phyloP scores from a whole-genome alignment of 2,329 filamentous ascomycete genomes.

The Nectriaceae sp. region DNA sequence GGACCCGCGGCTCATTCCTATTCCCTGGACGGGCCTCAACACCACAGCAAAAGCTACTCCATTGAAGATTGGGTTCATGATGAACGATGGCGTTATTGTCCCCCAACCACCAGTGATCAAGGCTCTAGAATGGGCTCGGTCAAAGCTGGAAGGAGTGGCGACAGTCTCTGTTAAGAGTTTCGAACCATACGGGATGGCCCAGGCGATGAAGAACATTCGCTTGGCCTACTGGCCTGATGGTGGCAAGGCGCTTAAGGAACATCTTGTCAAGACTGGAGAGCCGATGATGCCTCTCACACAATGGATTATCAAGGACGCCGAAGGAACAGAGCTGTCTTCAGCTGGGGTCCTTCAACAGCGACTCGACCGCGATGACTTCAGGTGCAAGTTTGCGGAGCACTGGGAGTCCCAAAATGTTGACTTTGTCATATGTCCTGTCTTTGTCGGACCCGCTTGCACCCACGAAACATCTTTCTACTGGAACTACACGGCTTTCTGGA shows the following conservation, averaged over 20 bases:
- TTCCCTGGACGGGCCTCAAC: slow-evolving; percentile 29
- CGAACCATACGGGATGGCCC: slow-evolving; percentile 5
- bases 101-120: slow-evolving; percentile 40
- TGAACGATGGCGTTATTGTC: slow-evolving; percentile 37
- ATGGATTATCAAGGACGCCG: slow-evolving; percentile 21
- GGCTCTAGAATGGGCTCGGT: slow-evolving; percentile 36
- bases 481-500: slow-evolving; percentile 40
- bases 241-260: slow-evolving; percentile 12
- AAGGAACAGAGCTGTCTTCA: slow-evolving; percentile 6
- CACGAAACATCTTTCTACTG: slow-evolving; percentile 39
- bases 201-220: slow-evolving; percentile 16
- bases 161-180: slow-evolving; percentile 8
- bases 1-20: slow-evolving; percentile 34
- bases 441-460: slow-evolving; percentile 30
- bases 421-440: slow-evolving; percentile 27
- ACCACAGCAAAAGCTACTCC: background rate
- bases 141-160: slow-evolving; percentile 1
- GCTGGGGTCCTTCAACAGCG: slow-evolving; percentile 28
- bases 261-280: slow-evolving; percentile 26
- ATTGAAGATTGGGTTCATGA: slow-evolving; percentile 45
- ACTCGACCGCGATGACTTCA: slow-evolving; percentile 27
- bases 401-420: slow-evolving; percentile 39
- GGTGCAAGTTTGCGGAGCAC: slow-evolving; percentile 32
- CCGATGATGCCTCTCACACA: slow-evolving; percentile 30
- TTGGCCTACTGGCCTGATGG: slow-evolving; percentile 28